Percentiles rank a stretch among this genome's conserved stretches.
phyloP scores from a whole-genome alignment of 2,329 filamentous ascomycete species.

The Sphaerulina vaccinii region DNA sequence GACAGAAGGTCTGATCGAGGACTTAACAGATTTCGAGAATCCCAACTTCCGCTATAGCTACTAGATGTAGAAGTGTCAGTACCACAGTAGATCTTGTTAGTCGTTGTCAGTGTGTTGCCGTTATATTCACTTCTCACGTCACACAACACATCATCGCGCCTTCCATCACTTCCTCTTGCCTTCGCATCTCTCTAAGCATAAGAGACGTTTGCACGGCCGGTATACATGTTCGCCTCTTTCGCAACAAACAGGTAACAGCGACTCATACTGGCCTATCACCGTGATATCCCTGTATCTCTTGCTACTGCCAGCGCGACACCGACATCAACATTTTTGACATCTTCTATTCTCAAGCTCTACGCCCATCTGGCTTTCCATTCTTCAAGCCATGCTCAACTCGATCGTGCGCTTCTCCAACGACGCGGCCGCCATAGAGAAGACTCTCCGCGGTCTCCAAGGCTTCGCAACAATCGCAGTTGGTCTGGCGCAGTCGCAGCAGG shows the following conservation, averaged over 20 bases:
- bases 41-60: slow-evolving; percentile 31
- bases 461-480: slow-evolving; percentile 37
- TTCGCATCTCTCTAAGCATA: no score
- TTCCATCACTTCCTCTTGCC: no score
- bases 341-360: not conserved
- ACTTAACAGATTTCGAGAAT: slow-evolving; percentile 44
- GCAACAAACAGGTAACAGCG: not conserved
- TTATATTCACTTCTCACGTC: no score
- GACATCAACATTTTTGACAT: not conserved
- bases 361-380: not conserved
- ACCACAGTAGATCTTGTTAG: not conserved
- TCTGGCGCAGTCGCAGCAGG: slow-evolving; percentile 36
- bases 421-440: slow-evolving; percentile 60
- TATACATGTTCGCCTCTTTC: no score
- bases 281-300: slow-evolving; percentile 5
- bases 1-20: slow-evolving; percentile 31
- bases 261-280: not conserved
- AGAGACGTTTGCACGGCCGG: not conserved
- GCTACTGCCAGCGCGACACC: not conserved
- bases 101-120: no score
- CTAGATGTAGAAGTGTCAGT: slow-evolving; percentile 5
- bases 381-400: slow-evolving; percentile 15
- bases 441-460: slow-evolving; percentile 57
- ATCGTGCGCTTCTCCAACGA: slow-evolving; percentile 24
- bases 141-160: no score